Evolutionary conservation across 2,329 filamentous ascomycete genomes (phyloP), one percentile per base, ranked within the genome.

Genomic region (Chaetomium sp.): DNA sequence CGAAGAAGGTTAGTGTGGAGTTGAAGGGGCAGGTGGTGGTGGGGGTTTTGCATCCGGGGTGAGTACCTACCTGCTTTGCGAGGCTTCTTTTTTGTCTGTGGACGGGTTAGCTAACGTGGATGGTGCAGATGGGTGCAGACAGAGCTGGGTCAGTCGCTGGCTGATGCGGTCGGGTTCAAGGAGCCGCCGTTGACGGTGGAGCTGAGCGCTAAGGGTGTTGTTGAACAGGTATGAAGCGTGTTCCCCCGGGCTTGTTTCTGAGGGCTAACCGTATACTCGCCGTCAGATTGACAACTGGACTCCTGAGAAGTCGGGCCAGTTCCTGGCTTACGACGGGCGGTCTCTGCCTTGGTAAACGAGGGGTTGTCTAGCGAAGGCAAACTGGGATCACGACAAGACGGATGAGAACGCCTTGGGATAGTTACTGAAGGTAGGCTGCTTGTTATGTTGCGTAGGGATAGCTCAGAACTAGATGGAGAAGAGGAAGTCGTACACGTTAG

Each of bases 1-100:
- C 65, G 19, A 68, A 65, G 67, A 74, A 71, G 69, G 54, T 72
- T 10, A 66, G 67, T 19, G 62, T 69, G 19, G 70, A 72, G 54
- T 64, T 66, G 8, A 63, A 64, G 57, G 67, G 47, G 4, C 49
- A 65, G 25, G 45, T 75, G 50, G 51, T 69, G 29, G 73, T 72
- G 1, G 72, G 71, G 51, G 49, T 72, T 25, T 8, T 75, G 42
- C 73, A 75, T 67, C 73, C 73, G 49, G 73, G 73, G 71, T 74
- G 47, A 64, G 72, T 70, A 29, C 13, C 35, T 25, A 21, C 27
- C 12, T 54, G 45, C 54, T 50, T 45, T 4, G 6, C 21, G n/a
- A 42, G 47, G 33, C 23, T 49, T 54, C 25, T 42, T 21, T 42
- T 57, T 21, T 35, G 29, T 31, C 60, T 29, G 19, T 21, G 10